Conservation (phyloP, 148 eudicot genomes). For the Rhododendron vialii region DNA sequence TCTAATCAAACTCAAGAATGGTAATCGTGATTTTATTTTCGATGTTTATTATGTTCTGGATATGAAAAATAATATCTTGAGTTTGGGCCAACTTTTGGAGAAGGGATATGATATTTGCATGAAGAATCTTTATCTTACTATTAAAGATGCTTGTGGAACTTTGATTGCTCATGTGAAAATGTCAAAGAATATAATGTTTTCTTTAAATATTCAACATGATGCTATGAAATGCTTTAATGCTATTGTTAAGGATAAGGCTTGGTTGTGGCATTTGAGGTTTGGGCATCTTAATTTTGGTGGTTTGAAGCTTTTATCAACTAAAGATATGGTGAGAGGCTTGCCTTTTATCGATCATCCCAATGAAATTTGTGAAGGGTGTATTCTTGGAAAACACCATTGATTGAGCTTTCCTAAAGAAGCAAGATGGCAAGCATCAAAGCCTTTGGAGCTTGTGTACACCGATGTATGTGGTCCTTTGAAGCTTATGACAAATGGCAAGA, state of each 20-base stretch:
- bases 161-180: background rate
- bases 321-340: background rate
- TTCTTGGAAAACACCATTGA: background rate
- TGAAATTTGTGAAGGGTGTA: background rate
- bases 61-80: too few species aligned
- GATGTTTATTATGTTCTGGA: too few species aligned
- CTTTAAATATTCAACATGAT: too few species aligned
- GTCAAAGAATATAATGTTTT: background rate
- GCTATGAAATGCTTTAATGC: too few species aligned
- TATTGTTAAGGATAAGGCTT: too few species aligned
- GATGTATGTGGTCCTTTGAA: constrained; percentile 7
- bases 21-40: too few species aligned
- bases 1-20: too few species aligned
- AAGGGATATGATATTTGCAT: background rate
- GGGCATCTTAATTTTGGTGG: too few species aligned
- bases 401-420: background rate
- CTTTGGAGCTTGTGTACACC: background rate
- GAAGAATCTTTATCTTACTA: background rate
- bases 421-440: background rate
- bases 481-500: background rate
- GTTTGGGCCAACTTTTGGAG: too few species aligned
- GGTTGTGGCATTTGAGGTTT: too few species aligned
- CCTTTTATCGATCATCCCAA: background rate
- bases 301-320: background rate
- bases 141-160: background rate